Conservation (phyloP, 2,329 filamentous ascomycete genomes). For the Talaromyces islandicus region DNA sequence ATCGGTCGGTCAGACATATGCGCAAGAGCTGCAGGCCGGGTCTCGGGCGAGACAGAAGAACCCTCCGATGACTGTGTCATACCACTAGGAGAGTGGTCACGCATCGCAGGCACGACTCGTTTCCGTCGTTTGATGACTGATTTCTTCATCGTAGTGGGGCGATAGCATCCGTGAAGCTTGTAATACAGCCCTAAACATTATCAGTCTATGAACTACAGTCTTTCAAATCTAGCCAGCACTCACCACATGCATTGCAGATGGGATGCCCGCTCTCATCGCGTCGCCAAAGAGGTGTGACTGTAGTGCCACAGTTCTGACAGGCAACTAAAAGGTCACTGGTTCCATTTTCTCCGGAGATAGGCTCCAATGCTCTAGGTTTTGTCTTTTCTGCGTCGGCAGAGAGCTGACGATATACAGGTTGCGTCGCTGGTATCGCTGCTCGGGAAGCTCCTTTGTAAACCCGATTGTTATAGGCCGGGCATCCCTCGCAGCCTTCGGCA, state of each 20-base stretch:
- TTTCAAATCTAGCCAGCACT: conserved; percentile 30
- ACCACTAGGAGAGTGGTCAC: conserved; percentile 40
- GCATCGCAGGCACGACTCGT: conserved; percentile 76
- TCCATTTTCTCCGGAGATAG: conserved; percentile 17
- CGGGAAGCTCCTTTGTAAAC: conserved; percentile 73
- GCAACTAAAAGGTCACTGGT: conserved; percentile 63
- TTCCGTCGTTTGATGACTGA: conserved; percentile 93
- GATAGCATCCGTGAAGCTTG: conserved; percentile 88
- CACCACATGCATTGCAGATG: conserved; percentile 98
- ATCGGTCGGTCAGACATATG: conserved; percentile 33
- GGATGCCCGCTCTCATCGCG: conserved; percentile 91
- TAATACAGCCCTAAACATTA: conserved; percentile 71
- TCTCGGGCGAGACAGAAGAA: conserved; percentile 38
- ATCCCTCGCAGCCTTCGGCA: conserved; percentile 89
- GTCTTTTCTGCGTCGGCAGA: background rate
- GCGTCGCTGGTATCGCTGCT: conserved; percentile 30
- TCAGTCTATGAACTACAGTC: background rate
- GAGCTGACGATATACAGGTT: conserved; percentile 12
- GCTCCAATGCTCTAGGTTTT: background rate
- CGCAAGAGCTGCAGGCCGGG: conserved; percentile 28
- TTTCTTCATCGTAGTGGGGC: conserved; percentile 98
- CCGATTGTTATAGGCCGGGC: conserved; percentile 94
- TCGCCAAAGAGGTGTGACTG: conserved; percentile 92
- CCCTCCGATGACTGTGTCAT: conserved; percentile 35
- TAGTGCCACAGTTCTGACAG: conserved; percentile 95